phyloP scores from a whole-genome alignment of 371 early-diverging fungal genomes.

The Rhizopus stolonifer region DNA sequence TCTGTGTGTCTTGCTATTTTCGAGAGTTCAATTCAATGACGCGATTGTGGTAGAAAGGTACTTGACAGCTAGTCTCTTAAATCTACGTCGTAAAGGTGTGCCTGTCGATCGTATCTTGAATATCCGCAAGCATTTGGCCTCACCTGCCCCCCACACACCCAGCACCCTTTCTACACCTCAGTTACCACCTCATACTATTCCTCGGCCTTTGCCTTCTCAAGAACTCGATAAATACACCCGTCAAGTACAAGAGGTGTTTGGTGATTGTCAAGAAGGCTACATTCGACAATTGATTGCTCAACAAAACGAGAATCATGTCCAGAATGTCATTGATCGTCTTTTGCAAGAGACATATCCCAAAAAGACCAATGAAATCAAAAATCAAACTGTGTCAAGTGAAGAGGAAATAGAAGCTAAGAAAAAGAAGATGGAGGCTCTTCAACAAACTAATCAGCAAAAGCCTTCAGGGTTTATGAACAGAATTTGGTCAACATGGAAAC shows the following conservation, averaged over 20 bases:
- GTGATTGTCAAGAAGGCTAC: slow-evolving; percentile 66
- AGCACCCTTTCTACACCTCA: slow-evolving; percentile 3
- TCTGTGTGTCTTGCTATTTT: slow-evolving; percentile 60
- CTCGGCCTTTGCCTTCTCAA: slow-evolving; percentile 19
- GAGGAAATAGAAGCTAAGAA: slow-evolving; percentile 9
- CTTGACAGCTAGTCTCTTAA: slow-evolving; percentile 60
- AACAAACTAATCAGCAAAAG: slow-evolving; percentile 4
- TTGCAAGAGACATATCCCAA: slow-evolving; percentile 63
- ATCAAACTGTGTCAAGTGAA: slow-evolving; percentile 9
- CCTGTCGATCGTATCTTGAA: slow-evolving; percentile 88
- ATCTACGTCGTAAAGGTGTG: slow-evolving; percentile 74
- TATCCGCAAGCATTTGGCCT: slow-evolving; percentile 29
- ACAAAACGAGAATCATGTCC: slow-evolving; percentile 57
- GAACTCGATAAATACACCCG: slow-evolving; percentile 43
- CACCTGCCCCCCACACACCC: background rate
- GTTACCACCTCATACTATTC: slow-evolving; percentile 4
- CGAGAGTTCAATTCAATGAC: slow-evolving; percentile 64
- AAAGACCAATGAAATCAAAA: slow-evolving; percentile 3
- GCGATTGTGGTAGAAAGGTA: slow-evolving; percentile 65
- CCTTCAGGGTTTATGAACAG: slow-evolving; percentile 19
- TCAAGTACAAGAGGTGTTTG: slow-evolving; percentile 62
- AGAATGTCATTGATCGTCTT: slow-evolving; percentile 61
- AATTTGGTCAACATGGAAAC: slow-evolving; percentile 19
- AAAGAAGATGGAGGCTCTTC: background rate
- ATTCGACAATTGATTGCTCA: slow-evolving; percentile 54